A percentile compares a stretch with the other conserved stretches of the same genome.
Evolutionary conservation across 2,329 filamentous ascomycete genomes (phyloP).

Genomic region (Pseudogymnoascus sp.): DNA sequence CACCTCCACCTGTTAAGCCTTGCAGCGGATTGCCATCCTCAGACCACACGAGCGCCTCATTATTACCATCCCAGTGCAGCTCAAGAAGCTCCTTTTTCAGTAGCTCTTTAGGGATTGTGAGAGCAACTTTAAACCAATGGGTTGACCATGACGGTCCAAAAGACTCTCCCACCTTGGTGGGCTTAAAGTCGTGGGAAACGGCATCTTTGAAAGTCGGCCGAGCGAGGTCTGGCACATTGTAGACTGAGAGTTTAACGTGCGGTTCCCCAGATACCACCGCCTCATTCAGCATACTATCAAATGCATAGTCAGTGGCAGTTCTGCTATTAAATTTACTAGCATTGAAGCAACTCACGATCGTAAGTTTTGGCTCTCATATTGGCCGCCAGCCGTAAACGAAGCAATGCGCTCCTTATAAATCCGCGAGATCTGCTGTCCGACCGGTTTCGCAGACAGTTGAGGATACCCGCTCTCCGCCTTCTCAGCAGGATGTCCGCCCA

Average conservation of each 20-base stretch:
- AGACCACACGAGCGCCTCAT: conserved; percentile 90
- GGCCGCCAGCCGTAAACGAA: conserved; percentile 70
- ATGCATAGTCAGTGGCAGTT: conserved; percentile 13
- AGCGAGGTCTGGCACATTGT: conserved; percentile 68
- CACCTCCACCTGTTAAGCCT: conserved; percentile 81
- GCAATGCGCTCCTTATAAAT: conserved; percentile 79
- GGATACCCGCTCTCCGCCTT: conserved; percentile 27
- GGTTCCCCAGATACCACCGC: conserved; percentile 57
- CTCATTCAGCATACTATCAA: conserved; percentile 60
- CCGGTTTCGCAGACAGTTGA: conserved; percentile 33
- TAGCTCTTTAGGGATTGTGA: conserved; percentile 69
- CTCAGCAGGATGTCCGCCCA: conserved; percentile 28
- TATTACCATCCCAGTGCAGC: conserved; percentile 91
- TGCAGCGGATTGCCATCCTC: conserved; percentile 84
- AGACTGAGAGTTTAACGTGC: conserved; percentile 76
- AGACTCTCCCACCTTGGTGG: conserved; percentile 63
- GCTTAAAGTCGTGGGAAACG: conserved; percentile 61
- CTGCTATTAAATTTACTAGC: conserved; percentile 16
- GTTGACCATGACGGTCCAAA: conserved; percentile 97
- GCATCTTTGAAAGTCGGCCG: conserved; percentile 85
- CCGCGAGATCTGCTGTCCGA: conserved; percentile 71
- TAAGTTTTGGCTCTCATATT: conserved; percentile 69
- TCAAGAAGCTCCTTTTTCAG: conserved; percentile 74
- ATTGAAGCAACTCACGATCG: conserved; percentile 47
- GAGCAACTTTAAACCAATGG: conserved; percentile 85